Conservation (phyloP, 441 rosid species). For the Syzygium malaccense region DNA sequence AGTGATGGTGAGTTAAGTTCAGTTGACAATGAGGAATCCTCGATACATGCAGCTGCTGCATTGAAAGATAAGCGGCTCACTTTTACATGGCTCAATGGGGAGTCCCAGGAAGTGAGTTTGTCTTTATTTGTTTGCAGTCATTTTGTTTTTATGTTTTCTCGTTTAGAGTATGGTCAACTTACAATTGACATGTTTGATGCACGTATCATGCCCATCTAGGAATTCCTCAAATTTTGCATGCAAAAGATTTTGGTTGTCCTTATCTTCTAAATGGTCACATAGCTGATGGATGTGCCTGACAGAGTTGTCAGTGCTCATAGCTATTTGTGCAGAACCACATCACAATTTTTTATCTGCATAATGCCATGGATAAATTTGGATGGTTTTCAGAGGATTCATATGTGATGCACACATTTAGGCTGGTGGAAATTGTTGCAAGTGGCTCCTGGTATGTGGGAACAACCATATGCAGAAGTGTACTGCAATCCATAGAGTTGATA, state of each 20-base stretch:
- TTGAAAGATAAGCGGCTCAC: constrained; percentile 60
- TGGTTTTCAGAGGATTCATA: neutral
- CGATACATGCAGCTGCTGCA: constrained; percentile 36
- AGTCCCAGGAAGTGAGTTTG: constrained; percentile 65
- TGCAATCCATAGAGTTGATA: neutral
- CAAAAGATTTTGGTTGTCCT: neutral
- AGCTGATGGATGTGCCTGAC: neutral
- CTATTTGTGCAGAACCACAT: neutral
- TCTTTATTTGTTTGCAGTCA: neutral
- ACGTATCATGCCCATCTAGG: neutral
- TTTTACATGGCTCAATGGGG: constrained; percentile 96
- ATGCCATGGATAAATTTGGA: neutral
- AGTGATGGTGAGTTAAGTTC: constrained; percentile 25
- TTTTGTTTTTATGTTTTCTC: neutral
- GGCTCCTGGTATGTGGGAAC: neutral
- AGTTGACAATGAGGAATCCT: constrained; percentile 33
- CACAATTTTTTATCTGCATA: neutral
- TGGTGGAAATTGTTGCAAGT: neutral
- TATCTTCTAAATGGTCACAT: neutral
- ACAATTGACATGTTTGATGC: neutral
- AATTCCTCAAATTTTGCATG: neutral
- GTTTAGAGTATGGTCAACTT: constrained; percentile 6
- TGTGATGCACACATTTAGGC: neutral
- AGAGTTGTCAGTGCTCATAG: neutral
- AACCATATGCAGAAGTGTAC: neutral